Evolutionary conservation across 2,329 filamentous ascomycete species (phyloP).

Genomic region (Penicillium sp.): DNA sequence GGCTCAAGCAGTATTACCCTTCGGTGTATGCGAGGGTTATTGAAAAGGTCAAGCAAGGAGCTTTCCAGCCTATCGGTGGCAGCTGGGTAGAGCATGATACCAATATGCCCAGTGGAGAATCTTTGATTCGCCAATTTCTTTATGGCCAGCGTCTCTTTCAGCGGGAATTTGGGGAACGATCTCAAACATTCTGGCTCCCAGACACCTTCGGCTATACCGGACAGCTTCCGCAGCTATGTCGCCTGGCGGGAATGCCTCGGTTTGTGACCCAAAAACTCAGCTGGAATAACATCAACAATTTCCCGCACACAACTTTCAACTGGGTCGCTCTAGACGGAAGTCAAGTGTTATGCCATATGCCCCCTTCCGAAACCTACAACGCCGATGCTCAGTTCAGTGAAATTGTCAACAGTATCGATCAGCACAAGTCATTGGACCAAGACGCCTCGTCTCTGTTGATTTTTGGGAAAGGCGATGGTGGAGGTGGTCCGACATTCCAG

Average conservation of each 20-base stretch:
- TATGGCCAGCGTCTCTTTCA: conserved; percentile 96
- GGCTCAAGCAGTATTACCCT: conserved; percentile 88
- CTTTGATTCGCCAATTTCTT: conserved; percentile 87
- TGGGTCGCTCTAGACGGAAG: conserved; percentile 96
- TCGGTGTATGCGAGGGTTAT: conserved; percentile 87
- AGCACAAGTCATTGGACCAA: conserved; percentile 95
- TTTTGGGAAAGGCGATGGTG: conserved; percentile 95
- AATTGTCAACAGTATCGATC: conserved; percentile 79
- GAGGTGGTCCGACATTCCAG: conserved; percentile 89
- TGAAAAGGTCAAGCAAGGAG: conserved; percentile 82
- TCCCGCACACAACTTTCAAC: conserved; percentile 98
- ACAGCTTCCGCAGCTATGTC: conserved; percentile 89
- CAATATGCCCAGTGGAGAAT: conserved; percentile 94
- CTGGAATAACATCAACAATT: conserved; percentile 99
- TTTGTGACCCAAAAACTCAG: conserved; percentile 98
- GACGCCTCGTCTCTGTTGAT: conserved; percentile 87
- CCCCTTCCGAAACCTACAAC: conserved; percentile 92
- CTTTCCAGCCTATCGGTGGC: conserved; percentile 91
- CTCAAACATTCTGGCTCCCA: conserved; percentile 92
- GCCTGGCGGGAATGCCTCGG: conserved; percentile 89
- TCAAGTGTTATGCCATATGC: conserved; percentile 97
- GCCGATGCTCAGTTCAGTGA: conserved; percentile 93
- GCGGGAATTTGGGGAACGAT: conserved; percentile 83
- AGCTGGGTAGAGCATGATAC: conserved; percentile 99
- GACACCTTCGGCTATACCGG: conserved; percentile 98